Conservation (phyloP, 163 green algal genomes). For the Coccomyxa subellipsoidea region DNA sequence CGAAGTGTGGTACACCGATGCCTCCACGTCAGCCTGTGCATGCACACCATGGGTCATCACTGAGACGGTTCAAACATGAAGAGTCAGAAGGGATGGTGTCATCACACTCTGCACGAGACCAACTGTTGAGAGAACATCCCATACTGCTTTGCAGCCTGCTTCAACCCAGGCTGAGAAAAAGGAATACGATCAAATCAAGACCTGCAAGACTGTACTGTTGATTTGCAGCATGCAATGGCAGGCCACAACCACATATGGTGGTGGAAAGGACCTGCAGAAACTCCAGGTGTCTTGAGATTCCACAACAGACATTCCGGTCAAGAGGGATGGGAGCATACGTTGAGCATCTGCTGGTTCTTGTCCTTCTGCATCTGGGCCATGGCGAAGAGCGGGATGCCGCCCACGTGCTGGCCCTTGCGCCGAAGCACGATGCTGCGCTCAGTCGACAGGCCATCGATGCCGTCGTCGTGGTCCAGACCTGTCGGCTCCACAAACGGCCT, state of each 20-base stretch:
- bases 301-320: neutral
- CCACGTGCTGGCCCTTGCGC: conserved; percentile 29
- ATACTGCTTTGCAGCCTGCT: no score
- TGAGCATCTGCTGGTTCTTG: conserved; percentile 62
- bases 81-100: no score
- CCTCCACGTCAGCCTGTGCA: conserved; percentile 48
- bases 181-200: no score
- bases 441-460: conserved; percentile 63
- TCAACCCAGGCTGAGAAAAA: no score
- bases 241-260: no score
- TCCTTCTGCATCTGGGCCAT: conserved; percentile 71
- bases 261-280: no score
- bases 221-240: no score
- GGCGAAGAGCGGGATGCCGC: conserved; percentile 33
- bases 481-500: conserved; percentile 62
- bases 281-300: conserved; percentile 29
- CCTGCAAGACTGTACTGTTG: no score
- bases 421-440: conserved; percentile 58
- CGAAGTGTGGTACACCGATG: conserved; percentile 41
- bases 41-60: conserved; percentile 33
- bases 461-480: conserved; percentile 70
- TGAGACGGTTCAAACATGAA: no score
- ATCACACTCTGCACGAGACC: no score
- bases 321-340: conserved; percentile 15
- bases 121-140: no score